Conservation (phyloP, 2,329 filamentous ascomycete species). For the Phaeosphaeriaceae sp. region DNA sequence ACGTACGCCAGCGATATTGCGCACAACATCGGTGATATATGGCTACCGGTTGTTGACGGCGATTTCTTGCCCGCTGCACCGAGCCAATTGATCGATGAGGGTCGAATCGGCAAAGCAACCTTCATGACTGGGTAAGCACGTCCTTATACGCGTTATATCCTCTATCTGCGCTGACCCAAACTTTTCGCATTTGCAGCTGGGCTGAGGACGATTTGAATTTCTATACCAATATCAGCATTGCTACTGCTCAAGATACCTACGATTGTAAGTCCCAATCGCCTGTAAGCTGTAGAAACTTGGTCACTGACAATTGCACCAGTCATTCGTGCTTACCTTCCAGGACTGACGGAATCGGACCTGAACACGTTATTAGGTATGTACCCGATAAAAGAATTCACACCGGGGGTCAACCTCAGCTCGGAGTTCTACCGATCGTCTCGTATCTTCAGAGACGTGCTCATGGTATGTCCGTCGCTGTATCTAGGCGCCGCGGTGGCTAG, state of each 20-base stretch:
- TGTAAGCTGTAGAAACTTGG: neutral
- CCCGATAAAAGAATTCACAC: conserved; percentile 52
- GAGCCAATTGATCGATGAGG: conserved; percentile 50
- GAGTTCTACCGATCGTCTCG: conserved; percentile 60
- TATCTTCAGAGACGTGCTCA: conserved; percentile 60
- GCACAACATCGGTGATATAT: conserved; percentile 57
- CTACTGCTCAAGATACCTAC: conserved; percentile 49
- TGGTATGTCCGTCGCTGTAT: conserved; percentile 58
- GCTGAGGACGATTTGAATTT: conserved; percentile 54
- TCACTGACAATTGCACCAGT: conserved; percentile 15
- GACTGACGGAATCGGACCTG: conserved; percentile 37
- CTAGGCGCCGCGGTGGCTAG: conserved; percentile 51
- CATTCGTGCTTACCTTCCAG: conserved; percentile 50
- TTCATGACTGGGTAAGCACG: conserved; percentile 46
- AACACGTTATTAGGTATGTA: conserved; percentile 41
- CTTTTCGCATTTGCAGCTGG: conserved; percentile 37
- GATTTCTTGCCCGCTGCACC: conserved; percentile 58
- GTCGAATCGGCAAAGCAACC: conserved; percentile 52
- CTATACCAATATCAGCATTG: conserved; percentile 52
- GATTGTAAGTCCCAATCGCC: conserved; percentile 22
- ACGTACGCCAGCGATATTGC: conserved; percentile 50
- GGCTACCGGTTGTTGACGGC: conserved; percentile 58
- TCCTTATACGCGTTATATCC: neutral
- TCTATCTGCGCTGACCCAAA: neutral
- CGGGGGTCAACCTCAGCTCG: conserved; percentile 49